Evolutionary conservation across 768 basidiomycete species (phyloP).

Genomic region (Tylopilus balloui): DNA sequence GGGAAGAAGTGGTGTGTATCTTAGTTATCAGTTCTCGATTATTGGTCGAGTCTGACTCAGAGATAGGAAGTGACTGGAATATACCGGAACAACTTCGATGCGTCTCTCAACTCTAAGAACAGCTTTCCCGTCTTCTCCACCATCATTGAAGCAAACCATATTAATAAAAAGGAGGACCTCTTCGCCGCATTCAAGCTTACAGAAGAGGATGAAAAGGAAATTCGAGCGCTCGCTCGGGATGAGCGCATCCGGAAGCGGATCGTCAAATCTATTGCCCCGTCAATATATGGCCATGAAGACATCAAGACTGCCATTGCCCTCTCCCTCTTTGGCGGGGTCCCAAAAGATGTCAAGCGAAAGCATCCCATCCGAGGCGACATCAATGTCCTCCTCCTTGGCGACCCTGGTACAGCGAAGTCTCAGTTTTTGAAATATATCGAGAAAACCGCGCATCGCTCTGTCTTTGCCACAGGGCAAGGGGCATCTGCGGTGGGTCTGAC

Average conservation of each 20-base stretch:
- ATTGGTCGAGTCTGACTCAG: constrained; percentile 7
- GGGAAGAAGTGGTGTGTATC: constrained; percentile 87
- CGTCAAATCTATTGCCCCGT: constrained; percentile 97
- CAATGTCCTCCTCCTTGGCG: constrained; percentile 92
- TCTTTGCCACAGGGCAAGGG: constrained; percentile 97
- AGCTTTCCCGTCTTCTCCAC: constrained; percentile 99
- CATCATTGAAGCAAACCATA: constrained; percentile 94
- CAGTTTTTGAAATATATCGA: constrained; percentile 99
- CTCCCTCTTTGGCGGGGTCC: constrained; percentile 88
- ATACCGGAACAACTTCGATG: constrained; percentile 98
- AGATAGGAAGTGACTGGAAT: constrained; percentile 92
- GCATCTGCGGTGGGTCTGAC: constrained; percentile 98
- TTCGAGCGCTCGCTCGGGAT: constrained; percentile 81
- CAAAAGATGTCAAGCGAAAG: constrained; percentile 96
- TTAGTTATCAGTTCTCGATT: neutral
- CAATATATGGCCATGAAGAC: constrained; percentile 98
- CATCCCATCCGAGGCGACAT: constrained; percentile 97
- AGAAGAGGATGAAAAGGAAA: constrained; percentile 94
- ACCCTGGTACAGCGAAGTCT: constrained; percentile 98
- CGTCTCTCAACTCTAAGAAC: constrained; percentile 96
- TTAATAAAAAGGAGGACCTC: constrained; percentile 98
- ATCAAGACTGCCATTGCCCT: constrained; percentile 97
- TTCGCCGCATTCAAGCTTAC: constrained; percentile 98
- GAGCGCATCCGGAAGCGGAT: constrained; percentile 96
- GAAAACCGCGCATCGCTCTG: constrained; percentile 96